Evolutionary conservation across 2,329 filamentous ascomycete species (phyloP).

Genomic region (Botryotinia narcissicola): DNA sequence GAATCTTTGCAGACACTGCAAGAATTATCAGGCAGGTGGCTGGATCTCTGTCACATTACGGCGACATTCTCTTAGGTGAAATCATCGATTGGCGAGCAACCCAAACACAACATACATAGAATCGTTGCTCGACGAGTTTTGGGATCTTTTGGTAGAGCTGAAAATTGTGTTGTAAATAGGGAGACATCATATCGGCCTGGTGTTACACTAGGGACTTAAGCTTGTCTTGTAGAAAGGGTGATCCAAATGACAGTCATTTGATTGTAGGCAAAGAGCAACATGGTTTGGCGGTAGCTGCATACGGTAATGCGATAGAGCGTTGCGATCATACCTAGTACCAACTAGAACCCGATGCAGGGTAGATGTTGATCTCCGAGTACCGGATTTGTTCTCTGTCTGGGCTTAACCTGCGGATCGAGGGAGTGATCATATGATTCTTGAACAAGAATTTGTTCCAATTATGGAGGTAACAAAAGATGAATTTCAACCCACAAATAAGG

Average conservation of each 20-base stretch:
- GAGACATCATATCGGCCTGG: not conserved
- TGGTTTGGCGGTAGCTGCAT: not conserved
- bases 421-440: not conserved
- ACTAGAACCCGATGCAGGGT: not conserved
- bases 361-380: not conserved
- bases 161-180: not conserved
- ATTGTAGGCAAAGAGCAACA: not conserved
- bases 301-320: not conserved
- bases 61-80: not conserved
- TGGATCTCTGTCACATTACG: not conserved
- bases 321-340: not conserved
- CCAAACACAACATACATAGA: not conserved
- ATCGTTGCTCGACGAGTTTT: not conserved
- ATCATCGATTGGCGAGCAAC: not conserved
- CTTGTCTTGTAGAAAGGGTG: not conserved
- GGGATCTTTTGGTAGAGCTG: not conserved
- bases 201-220: not conserved
- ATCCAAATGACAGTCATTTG: not conserved
- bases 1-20: not conserved
- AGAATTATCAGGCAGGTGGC: not conserved
- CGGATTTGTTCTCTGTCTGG: not conserved
- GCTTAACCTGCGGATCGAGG: not conserved
- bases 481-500: not conserved
- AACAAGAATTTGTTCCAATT: not conserved
- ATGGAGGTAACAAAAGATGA: not conserved